phyloP scores from a whole-genome alignment of 1,284 basidiomycete genomes.

The Vanrija humicola region DNA sequence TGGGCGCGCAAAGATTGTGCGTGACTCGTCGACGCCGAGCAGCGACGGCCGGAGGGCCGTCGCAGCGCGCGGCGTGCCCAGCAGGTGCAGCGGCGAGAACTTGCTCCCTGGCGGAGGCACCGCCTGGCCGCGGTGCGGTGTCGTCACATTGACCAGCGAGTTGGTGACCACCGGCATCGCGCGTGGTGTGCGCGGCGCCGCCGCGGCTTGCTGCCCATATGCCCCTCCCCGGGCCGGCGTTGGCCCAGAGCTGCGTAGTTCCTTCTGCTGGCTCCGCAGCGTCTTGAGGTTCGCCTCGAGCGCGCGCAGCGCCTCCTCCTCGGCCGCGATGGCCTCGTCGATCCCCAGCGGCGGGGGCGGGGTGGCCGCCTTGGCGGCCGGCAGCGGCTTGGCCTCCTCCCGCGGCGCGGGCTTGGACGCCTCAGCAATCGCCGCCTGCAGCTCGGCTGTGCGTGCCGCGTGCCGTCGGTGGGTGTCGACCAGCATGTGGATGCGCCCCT shows the following conservation, averaged over 20 bases:
- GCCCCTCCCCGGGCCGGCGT: neutral
- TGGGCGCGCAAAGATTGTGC: neutral
- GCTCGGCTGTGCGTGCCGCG: conserved; percentile 28
- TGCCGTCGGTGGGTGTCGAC: conserved; percentile 32
- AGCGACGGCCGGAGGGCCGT: neutral
- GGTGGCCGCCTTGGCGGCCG: neutral
- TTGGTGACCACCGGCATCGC: conserved; percentile 30
- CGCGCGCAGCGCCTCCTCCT: conserved; percentile 37
- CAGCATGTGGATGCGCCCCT: conserved; percentile 31
- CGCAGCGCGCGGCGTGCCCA: conserved; percentile 32
- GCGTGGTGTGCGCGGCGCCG: neutral
- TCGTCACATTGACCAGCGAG: conserved; percentile 28
- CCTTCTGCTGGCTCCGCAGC: conserved; percentile 14
- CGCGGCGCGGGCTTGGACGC: conserved; percentile 1
- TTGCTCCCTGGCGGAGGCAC: conserved; percentile 18
- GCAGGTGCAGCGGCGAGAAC: conserved; percentile 32
- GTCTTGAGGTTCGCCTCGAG: conserved; percentile 35
- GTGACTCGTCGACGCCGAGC: neutral
- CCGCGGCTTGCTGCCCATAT: neutral
- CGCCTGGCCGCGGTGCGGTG: conserved; percentile 10
- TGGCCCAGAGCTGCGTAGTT: neutral
- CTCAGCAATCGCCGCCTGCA: conserved; percentile 38
- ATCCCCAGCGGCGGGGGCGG: conserved; percentile 17
- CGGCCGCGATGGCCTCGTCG: conserved; percentile 43
- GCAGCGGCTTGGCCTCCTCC: neutral